A percentile compares a stretch with the other conserved stretches of the same genome.
Conservation (phyloP, 371 early-diverging fungal species). For the Circinella umbellata region DNA sequence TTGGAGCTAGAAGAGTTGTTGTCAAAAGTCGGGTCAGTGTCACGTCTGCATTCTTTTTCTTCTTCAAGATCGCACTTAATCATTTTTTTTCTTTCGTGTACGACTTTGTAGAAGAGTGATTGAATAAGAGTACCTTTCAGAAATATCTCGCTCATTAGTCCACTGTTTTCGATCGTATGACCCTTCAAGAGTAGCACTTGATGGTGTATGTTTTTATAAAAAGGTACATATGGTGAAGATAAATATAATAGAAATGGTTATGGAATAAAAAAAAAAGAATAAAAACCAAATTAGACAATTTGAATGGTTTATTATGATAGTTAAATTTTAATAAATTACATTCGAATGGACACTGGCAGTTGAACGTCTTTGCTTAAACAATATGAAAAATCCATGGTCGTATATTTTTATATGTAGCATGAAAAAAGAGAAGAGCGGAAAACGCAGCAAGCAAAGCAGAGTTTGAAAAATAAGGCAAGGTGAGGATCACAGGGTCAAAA, state of each 20-base stretch:
- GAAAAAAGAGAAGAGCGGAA: background rate
- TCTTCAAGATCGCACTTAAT: too few species aligned
- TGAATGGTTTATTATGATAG: too few species aligned
- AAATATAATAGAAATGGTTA: too few species aligned
- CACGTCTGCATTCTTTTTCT: too few species aligned
- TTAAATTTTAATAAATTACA: conserved; percentile 35
- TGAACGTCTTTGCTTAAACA: conserved; percentile 64
- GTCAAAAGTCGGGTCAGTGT: background rate
- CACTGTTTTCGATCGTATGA: conserved; percentile 23
- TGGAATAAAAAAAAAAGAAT: too few species aligned
- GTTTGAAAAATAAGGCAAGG: too few species aligned
- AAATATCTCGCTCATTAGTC: background rate
- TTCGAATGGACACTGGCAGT: conserved; percentile 57
- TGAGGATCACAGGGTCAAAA: too few species aligned
- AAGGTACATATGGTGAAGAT: too few species aligned
- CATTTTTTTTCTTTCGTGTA: background rate
- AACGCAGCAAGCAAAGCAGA: background rate
- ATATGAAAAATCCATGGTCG: conserved; percentile 62
- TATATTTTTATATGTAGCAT: background rate
- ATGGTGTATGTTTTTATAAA: too few species aligned
- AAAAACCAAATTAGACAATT: background rate
- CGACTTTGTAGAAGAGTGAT: background rate
- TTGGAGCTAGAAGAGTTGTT: conserved; percentile 20
- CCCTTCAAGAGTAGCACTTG: conserved; percentile 36
- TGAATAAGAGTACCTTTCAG: conserved; percentile 1